phyloP scores from a whole-genome alignment of 148 eudicot genomes.

The Rhododendron ovatum region DNA sequence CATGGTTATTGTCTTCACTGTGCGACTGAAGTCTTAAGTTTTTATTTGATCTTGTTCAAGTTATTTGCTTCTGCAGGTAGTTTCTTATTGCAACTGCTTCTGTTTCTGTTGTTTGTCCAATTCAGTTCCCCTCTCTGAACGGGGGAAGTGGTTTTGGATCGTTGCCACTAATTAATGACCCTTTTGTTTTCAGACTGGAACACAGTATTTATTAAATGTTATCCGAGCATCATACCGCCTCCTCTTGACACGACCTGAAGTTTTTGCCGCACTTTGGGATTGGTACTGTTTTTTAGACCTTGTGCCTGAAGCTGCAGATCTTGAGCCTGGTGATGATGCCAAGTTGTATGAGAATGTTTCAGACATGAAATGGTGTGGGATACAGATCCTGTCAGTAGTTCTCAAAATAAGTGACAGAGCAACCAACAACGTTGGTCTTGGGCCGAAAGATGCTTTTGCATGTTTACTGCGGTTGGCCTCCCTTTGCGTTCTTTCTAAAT shows the following conservation, averaged over 20 bases:
- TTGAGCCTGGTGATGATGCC: constrained; percentile 24
- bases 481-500: background rate
- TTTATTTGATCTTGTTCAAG: background rate
- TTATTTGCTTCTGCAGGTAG: background rate
- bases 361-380: constrained; percentile 75
- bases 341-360: constrained; percentile 21
- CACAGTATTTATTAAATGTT: constrained; percentile 36
- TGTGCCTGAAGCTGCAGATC: constrained; percentile 32
- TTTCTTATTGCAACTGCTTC: background rate
- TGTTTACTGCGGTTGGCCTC: constrained; percentile 63
- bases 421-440: constrained; percentile 39
- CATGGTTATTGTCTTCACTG: background rate
- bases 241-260: constrained; percentile 50
- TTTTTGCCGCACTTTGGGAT: constrained; percentile 66
- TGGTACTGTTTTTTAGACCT: constrained; percentile 78
- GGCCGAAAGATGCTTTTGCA: constrained; percentile 46
- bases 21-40: background rate
- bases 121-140: background rate
- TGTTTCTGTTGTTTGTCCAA: background rate
- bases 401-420: constrained; percentile 52
- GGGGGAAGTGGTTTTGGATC: background rate
- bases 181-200: constrained; percentile 33
- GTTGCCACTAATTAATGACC: background rate
- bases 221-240: constrained; percentile 68
- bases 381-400: constrained; percentile 56